Percentiles rank a stretch among this genome's conserved stretches.
Conservation (phyloP, 495 filamentous ascomycete genomes). For the Penicillium crystallinum region DNA sequence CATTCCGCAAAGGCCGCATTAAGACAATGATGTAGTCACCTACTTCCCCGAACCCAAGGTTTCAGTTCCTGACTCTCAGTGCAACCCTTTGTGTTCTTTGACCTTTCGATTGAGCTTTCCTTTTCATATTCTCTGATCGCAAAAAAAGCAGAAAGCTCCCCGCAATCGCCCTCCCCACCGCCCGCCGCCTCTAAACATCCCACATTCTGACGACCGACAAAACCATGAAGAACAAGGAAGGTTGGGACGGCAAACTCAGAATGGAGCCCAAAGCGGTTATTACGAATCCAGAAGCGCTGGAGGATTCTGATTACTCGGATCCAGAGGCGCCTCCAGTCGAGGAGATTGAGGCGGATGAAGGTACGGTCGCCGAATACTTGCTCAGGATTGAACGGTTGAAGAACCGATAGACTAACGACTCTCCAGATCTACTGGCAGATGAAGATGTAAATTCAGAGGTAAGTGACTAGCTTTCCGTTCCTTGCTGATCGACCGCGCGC, state of each 20-base stretch:
- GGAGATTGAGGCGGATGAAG: constrained; percentile 77
- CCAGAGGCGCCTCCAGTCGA: constrained; percentile 72
- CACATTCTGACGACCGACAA: background rate
- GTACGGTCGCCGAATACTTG: constrained; percentile 30
- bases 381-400: background rate
- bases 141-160: constrained; percentile 17
- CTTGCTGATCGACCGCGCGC: background rate
- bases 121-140: background rate
- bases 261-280: constrained; percentile 58
- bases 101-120: background rate
- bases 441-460: constrained; percentile 57
- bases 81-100: background rate
- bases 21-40: constrained; percentile 16
- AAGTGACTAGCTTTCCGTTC: background rate
- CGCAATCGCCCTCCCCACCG: constrained; percentile 20
- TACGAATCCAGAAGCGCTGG: constrained; percentile 69
- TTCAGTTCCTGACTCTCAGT: background rate
- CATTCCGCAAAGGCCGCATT: constrained; percentile 11
- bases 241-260: constrained; percentile 91
- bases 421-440: constrained; percentile 60
- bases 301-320: constrained; percentile 81
- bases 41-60: background rate
- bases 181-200: constrained; percentile 15
- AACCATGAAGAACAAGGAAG: constrained; percentile 60
- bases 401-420: background rate